Conservation (phyloP, 345 rosid species). For the Acer saccharum region DNA sequence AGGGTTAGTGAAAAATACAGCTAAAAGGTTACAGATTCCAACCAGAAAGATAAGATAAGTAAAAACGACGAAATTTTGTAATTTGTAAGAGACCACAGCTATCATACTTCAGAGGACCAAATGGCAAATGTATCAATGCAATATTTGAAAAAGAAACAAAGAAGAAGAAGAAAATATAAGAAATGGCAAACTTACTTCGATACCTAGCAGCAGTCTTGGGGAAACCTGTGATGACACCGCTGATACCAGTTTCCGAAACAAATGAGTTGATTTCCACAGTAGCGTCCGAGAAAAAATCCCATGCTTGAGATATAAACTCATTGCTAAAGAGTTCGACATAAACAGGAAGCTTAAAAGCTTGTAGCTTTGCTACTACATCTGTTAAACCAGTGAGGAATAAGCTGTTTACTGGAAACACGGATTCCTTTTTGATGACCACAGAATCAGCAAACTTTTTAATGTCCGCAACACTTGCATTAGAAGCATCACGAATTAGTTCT, state of each 20-base stretch:
- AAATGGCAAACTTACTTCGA: conserved; percentile 55
- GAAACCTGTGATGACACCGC: conserved; percentile 80
- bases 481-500: conserved; percentile 62
- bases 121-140: too few relatives aligned
- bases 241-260: conserved; percentile 25
- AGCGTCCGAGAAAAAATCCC: conserved; percentile 84
- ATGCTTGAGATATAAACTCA: conserved; percentile 86
- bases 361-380: conserved; percentile 51
- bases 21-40: neutral
- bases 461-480: conserved; percentile 47
- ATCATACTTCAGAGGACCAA: too few relatives aligned
- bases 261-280: conserved; percentile 73
- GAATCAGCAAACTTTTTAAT: conserved; percentile 69
- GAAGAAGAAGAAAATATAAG: too few relatives aligned
- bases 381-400: conserved; percentile 41
- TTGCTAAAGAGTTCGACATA: conserved; percentile 72
- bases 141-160: too few relatives aligned
- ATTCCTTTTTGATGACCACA: conserved; percentile 59
- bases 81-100: too few relatives aligned
- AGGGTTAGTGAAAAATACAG: neutral
- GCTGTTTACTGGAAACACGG: conserved; percentile 39
- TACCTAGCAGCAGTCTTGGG: conserved; percentile 75
- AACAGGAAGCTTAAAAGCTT: conserved; percentile 53
- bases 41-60: conserved; percentile 29
- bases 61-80: neutral